A percentile compares a stretch with the other conserved stretches of the same genome.
phyloP scores from a whole-genome alignment of 2,329 filamentous ascomycete species.

The Phaeosphaeriaceae sp. region DNA sequence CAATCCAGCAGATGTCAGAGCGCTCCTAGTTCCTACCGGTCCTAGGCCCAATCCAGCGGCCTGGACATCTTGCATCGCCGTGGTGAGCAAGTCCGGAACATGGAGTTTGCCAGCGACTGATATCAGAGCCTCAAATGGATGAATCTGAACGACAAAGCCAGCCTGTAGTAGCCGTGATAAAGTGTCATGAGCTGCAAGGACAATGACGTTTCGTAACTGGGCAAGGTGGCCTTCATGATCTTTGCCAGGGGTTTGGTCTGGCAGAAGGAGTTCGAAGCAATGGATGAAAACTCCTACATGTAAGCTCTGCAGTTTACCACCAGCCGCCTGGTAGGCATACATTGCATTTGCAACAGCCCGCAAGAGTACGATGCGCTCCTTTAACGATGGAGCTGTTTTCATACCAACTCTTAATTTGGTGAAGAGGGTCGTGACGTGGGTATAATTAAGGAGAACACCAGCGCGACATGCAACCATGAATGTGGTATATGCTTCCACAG shows the following conservation, averaged over 20 bases:
- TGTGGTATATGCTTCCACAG: slow-evolving; percentile 55
- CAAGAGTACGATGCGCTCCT: slow-evolving; percentile 35
- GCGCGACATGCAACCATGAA: slow-evolving; percentile 57
- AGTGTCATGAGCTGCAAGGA: slow-evolving; percentile 30
- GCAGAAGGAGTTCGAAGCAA: slow-evolving; percentile 38
- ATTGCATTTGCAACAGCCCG: slow-evolving; percentile 51
- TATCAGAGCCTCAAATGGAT: slow-evolving; percentile 37
- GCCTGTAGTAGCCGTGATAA: slow-evolving; percentile 33
- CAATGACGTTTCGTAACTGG: slow-evolving; percentile 29
- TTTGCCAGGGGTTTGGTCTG: slow-evolving; percentile 19
- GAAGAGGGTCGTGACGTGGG: slow-evolving; percentile 43
- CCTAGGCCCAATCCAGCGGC: slow-evolving; percentile 26
- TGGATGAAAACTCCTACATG: slow-evolving; percentile 49
- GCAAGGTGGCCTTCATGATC: slow-evolving; percentile 26
- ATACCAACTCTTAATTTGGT: slow-evolving; percentile 38
- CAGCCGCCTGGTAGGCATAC: slow-evolving; percentile 51
- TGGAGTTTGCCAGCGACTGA: slow-evolving; percentile 36
- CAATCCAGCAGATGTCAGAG: slow-evolving; percentile 39
- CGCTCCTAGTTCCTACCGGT: slow-evolving; percentile 25
- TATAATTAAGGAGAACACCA: slow-evolving; percentile 44
- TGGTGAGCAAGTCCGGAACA: slow-evolving; percentile 31
- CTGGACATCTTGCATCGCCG: slow-evolving; percentile 32
- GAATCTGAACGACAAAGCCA: slow-evolving; percentile 29
- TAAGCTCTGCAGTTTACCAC: slow-evolving; percentile 43
- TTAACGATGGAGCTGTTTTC: slow-evolving; percentile 14